Evolutionary conservation across 108 stramenopile genomes (phyloP), one percentile per base, ranked within the genome.

Genomic region (Nitzschia sp.): DNA sequence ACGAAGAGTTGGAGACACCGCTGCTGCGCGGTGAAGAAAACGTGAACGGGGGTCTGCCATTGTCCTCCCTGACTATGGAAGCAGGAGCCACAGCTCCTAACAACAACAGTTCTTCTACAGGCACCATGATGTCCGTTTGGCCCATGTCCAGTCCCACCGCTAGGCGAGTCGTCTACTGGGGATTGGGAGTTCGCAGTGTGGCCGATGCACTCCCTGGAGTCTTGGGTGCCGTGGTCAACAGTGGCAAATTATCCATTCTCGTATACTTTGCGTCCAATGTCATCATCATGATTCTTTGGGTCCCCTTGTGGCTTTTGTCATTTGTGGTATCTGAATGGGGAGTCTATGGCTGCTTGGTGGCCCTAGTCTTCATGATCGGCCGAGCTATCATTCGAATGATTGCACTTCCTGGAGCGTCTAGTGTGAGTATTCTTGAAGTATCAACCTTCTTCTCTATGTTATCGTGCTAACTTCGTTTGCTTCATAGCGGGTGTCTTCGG

Each of bases 321-420:
- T 70, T 65, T n/a, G 6, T 89, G 0, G 38, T 90, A 8, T 75
- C 85, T n/a, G 92, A 93, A 80, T 20, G 22, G 51, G 89, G 92
- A 0, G 76, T 93, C 0, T 93, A 90, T 63, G 19, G 48, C 0
- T 12, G 76, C 3, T 15, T 69, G 0, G 17, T 86, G 2, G 39
- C 38, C 0, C 37, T 51, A 2, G 50, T 90, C 0, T 67, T 83
- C 34, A 55, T 77, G 57, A 55, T 78, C 10, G 89, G 92, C 22
- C 67, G 89, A 53, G 72, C 66, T 38, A 63, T 93, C 20, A 74
- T 93, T 24, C 84, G 91, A 53, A 63, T 90, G 70, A 75, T 94
- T 34, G 89, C 90, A 17, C 91, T 94, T 72, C 93, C 93, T 8
- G 89, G 93, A n/a, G 72, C 88, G 2, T 85, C 84, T 48, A 63